Percentiles rank a stretch among this genome's conserved stretches.
These are phyloP conservation scores for Stachybotrys elegans DNA, from an alignment of 2,329 filamentous ascomycete species.

Conservation along the genomic window DNA sequence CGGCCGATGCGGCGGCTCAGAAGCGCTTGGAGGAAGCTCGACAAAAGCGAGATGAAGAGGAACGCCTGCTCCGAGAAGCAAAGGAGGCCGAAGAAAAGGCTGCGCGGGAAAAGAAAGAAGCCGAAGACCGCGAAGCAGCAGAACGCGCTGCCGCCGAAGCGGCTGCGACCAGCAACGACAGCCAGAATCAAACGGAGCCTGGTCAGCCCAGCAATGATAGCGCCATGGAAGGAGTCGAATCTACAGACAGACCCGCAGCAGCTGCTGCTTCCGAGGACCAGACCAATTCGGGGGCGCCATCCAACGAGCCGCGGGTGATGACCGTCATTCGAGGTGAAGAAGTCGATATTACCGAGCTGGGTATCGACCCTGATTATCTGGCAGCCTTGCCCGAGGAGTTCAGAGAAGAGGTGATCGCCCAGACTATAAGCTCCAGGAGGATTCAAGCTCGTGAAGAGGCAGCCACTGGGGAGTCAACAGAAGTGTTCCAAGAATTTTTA, in stretches of 20 bases:
- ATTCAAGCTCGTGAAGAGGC: slow-evolving; percentile 68
- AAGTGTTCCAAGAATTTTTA: slow-evolving; percentile 89
- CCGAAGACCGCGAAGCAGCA: slow-evolving; percentile 60
- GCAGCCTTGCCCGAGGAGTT: slow-evolving; percentile 97
- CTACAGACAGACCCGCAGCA: slow-evolving; percentile 30
- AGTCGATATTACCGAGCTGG: slow-evolving; percentile 88
- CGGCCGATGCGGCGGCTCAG: slow-evolving; percentile 46
- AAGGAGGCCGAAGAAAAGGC: slow-evolving; percentile 67
- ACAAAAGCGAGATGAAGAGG: slow-evolving; percentile 60
- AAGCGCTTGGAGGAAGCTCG: slow-evolving; percentile 52
- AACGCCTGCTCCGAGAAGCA: slow-evolving; percentile 62
- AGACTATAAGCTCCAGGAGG: slow-evolving; percentile 78
- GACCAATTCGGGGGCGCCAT: slow-evolving; percentile 12
- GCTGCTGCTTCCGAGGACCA: slow-evolving; percentile 23
- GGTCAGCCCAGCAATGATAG: slow-evolving; percentile 14
- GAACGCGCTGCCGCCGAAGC: slow-evolving; percentile 55
- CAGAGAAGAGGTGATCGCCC: slow-evolving; percentile 90
- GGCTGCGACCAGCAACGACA: slow-evolving; percentile 29
- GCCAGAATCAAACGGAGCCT: slow-evolving; percentile 6
- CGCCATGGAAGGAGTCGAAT: slow-evolving; percentile 78
- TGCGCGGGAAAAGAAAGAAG: slow-evolving; percentile 62
- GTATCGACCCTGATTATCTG: slow-evolving; percentile 91
- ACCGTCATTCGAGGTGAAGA: slow-evolving; percentile 82
- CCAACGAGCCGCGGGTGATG: slow-evolving; percentile 54
- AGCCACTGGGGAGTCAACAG: slow-evolving; percentile 67